Evolutionary conservation across 2,329 filamentous ascomycete species (phyloP).

Genomic region (Neofusicoccum laricinum): DNA sequence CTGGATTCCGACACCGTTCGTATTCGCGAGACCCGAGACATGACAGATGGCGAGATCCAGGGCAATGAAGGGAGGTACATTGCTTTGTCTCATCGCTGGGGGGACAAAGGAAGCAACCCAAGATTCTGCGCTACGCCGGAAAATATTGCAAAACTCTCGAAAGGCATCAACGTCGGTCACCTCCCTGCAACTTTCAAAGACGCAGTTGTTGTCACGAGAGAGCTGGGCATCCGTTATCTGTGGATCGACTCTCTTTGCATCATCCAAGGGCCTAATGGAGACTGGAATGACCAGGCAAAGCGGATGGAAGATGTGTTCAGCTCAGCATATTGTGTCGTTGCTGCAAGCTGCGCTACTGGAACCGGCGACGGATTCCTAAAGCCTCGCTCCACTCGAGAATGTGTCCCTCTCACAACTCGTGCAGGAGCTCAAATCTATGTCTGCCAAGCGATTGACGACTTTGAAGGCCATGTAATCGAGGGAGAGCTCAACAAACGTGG

Average conservation of each 20-base stretch:
- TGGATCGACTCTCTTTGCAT: conserved; percentile 26
- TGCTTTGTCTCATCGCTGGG: conserved; percentile 1
- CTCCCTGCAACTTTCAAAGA: conserved; percentile 25
- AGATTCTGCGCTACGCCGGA: not conserved
- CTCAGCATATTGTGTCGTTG: conserved; percentile 11
- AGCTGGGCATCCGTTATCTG: conserved; percentile 20
- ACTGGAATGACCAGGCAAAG: not conserved
- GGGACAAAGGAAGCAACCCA: not conserved
- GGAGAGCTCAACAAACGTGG: conserved; percentile 23
- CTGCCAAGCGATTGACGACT: conserved; percentile 24
- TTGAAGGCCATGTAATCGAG: conserved; percentile 22
- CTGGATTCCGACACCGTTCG: not conserved
- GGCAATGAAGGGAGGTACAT: not conserved
- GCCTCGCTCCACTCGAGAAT: not conserved
- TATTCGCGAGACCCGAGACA: too few relatives aligned
- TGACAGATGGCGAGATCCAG: not conserved
- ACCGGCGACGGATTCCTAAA: not conserved
- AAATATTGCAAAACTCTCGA: not conserved
- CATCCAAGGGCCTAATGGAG: conserved; percentile 17
- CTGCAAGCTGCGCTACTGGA: conserved; percentile 6
- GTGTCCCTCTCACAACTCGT: not conserved
- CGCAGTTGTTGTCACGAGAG: conserved; percentile 20
- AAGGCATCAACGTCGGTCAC: not conserved
- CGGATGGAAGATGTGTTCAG: conserved; percentile 16
- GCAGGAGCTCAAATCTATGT: conserved; percentile 15